phyloP scores from a whole-genome alignment of 305 asterid species.

The Petunia hybrid region DNA sequence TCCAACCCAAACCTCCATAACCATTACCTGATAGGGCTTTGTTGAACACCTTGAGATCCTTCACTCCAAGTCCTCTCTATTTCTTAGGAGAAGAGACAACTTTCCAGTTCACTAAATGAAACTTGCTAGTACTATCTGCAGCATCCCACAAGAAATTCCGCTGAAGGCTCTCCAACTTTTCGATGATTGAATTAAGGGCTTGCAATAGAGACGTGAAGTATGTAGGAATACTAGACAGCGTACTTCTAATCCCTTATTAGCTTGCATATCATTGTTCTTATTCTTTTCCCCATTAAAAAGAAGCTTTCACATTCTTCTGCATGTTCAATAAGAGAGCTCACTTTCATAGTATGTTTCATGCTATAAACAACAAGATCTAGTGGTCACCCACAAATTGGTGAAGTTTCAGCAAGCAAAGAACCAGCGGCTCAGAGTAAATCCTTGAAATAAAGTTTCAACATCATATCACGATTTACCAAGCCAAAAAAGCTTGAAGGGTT shows the following conservation, averaged over 20 bases:
- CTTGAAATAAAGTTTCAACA: neutral
- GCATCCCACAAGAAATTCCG: no score
- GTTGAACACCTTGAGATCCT: no score
- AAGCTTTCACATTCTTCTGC: neutral
- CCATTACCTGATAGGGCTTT: no score
- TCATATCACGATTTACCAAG: neutral
- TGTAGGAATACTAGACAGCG: no score
- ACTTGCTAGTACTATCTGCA: no score
- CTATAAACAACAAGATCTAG: neutral
- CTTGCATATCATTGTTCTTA: neutral
- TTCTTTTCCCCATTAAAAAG: slow-evolving; percentile 9
- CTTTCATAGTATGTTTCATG: slow-evolving; percentile 8
- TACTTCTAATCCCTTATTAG: neutral
- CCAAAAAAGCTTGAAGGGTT: neutral
- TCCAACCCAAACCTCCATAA: no score
- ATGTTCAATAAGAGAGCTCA: slow-evolving; percentile 27
- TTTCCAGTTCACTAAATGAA: no score
- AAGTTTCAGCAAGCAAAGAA: slow-evolving; percentile 8
- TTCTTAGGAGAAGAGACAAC: no score
- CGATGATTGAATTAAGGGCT: no score
- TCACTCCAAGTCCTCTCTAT: no score
- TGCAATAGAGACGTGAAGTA: no score
- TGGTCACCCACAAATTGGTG: neutral
- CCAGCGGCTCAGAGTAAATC: neutral
- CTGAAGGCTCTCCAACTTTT: no score